Evolutionary conservation across 2,329 filamentous ascomycete genomes (phyloP).

Genomic region (Colletotrichum lentis): DNA sequence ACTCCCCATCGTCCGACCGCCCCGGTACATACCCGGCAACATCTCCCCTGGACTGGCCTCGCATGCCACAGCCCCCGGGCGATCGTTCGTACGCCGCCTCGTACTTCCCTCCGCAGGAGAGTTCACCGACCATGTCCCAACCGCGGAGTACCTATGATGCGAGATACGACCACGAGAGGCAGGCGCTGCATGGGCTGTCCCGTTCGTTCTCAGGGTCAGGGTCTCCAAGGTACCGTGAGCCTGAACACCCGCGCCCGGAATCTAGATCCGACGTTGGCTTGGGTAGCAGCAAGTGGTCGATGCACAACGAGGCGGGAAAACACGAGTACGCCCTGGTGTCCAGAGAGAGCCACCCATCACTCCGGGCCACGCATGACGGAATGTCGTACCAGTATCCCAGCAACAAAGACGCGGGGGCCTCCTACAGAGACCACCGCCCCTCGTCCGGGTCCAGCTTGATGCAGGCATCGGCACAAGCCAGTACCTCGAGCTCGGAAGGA

Average conservation of each 20-base stretch:
- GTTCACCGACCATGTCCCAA: conserved; percentile 51
- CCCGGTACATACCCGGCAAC: conserved; percentile 52
- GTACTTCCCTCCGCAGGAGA: conserved; percentile 55
- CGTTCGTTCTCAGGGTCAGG: conserved; percentile 54
- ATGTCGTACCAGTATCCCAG: conserved; percentile 51
- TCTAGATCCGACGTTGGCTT: conserved; percentile 49
- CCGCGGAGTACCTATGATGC: conserved; percentile 58
- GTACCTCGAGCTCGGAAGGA: conserved; percentile 51
- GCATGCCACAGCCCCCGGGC: conserved; percentile 48
- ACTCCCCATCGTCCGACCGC: conserved; percentile 58
- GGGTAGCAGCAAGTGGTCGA: conserved; percentile 49
- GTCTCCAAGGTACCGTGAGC: conserved; percentile 56
- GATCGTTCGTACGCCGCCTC: conserved; percentile 54
- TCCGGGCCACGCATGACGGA: conserved; percentile 48
- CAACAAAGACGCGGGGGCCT: conserved; percentile 44
- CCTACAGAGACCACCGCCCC: conserved; percentile 43
- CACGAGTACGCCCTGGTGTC: conserved; percentile 58
- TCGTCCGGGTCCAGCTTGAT: conserved; percentile 41
- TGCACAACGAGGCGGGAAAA: conserved; percentile 51
- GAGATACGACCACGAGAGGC: conserved; percentile 55
- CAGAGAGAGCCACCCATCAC: conserved; percentile 47
- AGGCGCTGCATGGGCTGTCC: conserved; percentile 42
- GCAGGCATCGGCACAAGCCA: conserved; percentile 44
- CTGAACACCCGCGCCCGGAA: conserved; percentile 49
- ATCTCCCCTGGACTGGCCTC: conserved; percentile 59